A percentile compares a stretch with the other conserved stretches of the same genome.
phyloP scores from a whole-genome alignment of 2,329 filamentous ascomycete species.

The Fusarium sp. region DNA sequence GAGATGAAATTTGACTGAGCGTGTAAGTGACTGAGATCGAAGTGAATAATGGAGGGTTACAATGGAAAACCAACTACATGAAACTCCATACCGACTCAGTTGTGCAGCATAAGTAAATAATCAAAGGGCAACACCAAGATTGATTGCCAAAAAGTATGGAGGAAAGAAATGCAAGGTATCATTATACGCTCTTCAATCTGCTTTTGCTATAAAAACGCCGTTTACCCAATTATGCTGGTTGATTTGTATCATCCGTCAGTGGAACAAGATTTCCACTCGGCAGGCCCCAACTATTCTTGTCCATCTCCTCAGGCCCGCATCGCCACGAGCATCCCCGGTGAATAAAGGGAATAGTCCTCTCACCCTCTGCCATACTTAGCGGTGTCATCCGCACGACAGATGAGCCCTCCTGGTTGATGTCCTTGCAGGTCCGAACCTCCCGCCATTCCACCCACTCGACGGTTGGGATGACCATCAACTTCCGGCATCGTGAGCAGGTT shows the following conservation, averaged over 20 bases:
- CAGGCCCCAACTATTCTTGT: constrained; percentile 41
- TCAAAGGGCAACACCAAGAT: not conserved
- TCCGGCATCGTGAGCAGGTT: constrained; percentile 67
- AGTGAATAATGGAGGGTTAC: not conserved
- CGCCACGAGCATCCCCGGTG: constrained; percentile 66
- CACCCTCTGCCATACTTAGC: constrained; percentile 52
- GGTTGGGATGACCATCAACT: constrained; percentile 64
- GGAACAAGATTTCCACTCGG: constrained; percentile 36
- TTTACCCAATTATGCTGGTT: constrained; percentile 23
- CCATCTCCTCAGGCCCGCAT: constrained; percentile 57
- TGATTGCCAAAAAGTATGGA: not conserved
- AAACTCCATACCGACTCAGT: not conserved
- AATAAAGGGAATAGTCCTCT: constrained; percentile 62
- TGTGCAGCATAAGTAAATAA: not conserved
- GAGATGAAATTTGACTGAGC: not conserved
- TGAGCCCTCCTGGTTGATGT: constrained; percentile 9
- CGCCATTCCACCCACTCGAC: constrained; percentile 77
- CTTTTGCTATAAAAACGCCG: constrained; percentile 23
- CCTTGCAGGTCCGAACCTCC: constrained; percentile 53
- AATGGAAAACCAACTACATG: not conserved
- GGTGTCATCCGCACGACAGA: constrained; percentile 39
- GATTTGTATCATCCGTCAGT: constrained; percentile 11
- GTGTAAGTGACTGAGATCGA: constrained; percentile 9
- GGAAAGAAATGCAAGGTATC: constrained; percentile 20
- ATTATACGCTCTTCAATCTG: constrained; percentile 35